Percentiles rank a stretch among this genome's conserved stretches.
phyloP scores from a whole-genome alignment of 495 filamentous ascomycete species.

The Penicillium lagena region DNA sequence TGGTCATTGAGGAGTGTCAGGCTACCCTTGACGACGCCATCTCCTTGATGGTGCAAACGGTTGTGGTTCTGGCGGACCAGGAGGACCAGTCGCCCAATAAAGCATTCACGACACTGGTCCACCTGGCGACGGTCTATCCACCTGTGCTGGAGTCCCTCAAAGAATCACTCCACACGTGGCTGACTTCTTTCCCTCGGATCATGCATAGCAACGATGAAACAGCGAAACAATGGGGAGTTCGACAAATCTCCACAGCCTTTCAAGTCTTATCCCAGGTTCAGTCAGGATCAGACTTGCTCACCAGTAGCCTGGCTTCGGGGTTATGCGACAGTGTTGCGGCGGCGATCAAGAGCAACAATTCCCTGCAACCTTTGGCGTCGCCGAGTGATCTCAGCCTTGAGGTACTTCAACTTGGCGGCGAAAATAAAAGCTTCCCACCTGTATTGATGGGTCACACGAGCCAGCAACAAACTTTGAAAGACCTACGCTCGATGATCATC shows the following conservation, averaged over 20 bases:
- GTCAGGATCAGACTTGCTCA: constrained; percentile 63
- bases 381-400: constrained; percentile 16
- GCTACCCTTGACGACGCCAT: constrained; percentile 65
- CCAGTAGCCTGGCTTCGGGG: constrained; percentile 55
- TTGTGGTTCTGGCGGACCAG: constrained; percentile 64
- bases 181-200: constrained; percentile 67
- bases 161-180: constrained; percentile 70
- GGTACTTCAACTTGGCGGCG: constrained; percentile 12
- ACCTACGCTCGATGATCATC: constrained; percentile 40
- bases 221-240: constrained; percentile 62
- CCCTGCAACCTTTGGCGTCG: constrained; percentile 21
- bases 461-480: constrained; percentile 51
- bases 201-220: constrained; percentile 83
- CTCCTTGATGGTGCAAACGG: constrained; percentile 69
- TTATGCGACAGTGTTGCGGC: constrained; percentile 41
- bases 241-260: constrained; percentile 66
- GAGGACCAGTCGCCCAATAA: constrained; percentile 31
- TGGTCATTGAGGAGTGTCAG: constrained; percentile 70
- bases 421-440: constrained; percentile 45
- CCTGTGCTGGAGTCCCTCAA: constrained; percentile 63
- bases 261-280: constrained; percentile 59
- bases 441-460: constrained; percentile 59
- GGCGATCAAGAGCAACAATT: constrained; percentile 23
- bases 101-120: constrained; percentile 41
- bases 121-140: constrained; percentile 57